These are phyloP conservation scores for Candida khao-thaluensis DNA, from an alignment of 805 yeast genomes.

Conservation along the genomic window DNA sequence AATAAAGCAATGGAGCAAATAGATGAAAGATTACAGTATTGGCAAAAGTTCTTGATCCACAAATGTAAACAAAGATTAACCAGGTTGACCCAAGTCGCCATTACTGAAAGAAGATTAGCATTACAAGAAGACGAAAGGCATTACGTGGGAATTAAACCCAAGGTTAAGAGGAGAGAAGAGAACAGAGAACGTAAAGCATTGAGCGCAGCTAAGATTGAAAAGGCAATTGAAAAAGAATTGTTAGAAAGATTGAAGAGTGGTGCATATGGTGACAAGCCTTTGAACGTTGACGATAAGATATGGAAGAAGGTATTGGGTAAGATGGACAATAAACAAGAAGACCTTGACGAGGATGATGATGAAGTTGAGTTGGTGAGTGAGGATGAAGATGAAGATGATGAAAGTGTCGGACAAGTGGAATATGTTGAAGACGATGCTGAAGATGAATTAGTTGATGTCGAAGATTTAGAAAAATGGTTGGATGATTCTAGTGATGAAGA, in stretches of 20 bases:
- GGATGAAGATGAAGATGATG: slow-evolving; percentile 27
- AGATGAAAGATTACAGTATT: slow-evolving; percentile 81
- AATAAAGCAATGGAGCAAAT: slow-evolving; percentile 84
- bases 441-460: slow-evolving; percentile 87
- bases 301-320: slow-evolving; percentile 92
- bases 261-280: slow-evolving; percentile 96
- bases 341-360: slow-evolving; percentile 58
- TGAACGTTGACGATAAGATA: slow-evolving; percentile 91
- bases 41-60: slow-evolving; percentile 90
- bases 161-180: slow-evolving; percentile 91
- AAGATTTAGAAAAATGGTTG: slow-evolving; percentile 89
- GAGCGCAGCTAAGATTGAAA: slow-evolving; percentile 94
- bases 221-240: slow-evolving; percentile 93
- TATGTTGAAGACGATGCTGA: slow-evolving; percentile 90
- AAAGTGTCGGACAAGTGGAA: slow-evolving; percentile 74
- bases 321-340: slow-evolving; percentile 64
- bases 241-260: slow-evolving; percentile 94
- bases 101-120: slow-evolving; percentile 91
- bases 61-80: slow-evolving; percentile 96
- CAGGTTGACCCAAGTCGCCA: slow-evolving; percentile 90
- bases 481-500: slow-evolving; percentile 43
- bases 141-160: slow-evolving; percentile 88
- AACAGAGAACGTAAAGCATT: slow-evolving; percentile 95
- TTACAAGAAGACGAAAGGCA: slow-evolving; percentile 89
- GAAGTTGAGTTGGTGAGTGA: slow-evolving; percentile 48